Evolutionary conservation across 768 basidiomycete genomes (phyloP), one percentile per base, ranked within the genome.

Genomic region (Amanita phalloides): DNA sequence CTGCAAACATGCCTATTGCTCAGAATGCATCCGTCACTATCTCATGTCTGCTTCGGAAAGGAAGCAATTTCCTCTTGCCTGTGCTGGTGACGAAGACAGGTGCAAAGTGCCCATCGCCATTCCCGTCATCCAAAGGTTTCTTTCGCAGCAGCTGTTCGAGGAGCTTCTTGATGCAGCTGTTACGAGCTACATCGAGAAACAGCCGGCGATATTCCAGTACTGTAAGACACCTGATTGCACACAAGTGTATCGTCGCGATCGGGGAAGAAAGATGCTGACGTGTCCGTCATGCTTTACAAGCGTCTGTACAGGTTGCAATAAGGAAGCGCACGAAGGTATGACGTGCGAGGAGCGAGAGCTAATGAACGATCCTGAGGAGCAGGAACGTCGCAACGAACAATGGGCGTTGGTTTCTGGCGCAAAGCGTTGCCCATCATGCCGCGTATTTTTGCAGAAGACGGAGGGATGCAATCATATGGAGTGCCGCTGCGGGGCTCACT

Each of bases 381-480:
- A 75, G 50, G 73, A 78, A 41, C 64, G 66, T 20, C 57, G 71
- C 33, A 71, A 68, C 48, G 68, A 71, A 21, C 58, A 62, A 45
- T 75, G 76, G 68, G 71, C 73, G 0, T 42, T 45, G n/a, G 49
- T 41, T 11, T 61, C 64, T 14, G 69, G 71, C 4, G 71, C 68
- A 32, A 75, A 75, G 61, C 65, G 65, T 39, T 81, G 79, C 51
- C 78, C 78, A 1, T 53, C 58, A 13, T 81, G 78, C 56, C 56
- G 55, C 0, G 62, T 70, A 4, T 68, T 64, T 59, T 73, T 79
- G 41, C 68, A 77, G 59, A 80, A 78, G 60, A 68, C 55, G 5
- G 74, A 67, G 17, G 79, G 78, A 0, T 81, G 79, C 63, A 78
- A 80, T 58, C 78, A 81, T 59, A 73, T 80, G 65, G 55, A 60